These are phyloP conservation scores for Suaeda aralocaspica DNA, from an alignment of 148 eudicot species.

Conservation along the genomic window DNA sequence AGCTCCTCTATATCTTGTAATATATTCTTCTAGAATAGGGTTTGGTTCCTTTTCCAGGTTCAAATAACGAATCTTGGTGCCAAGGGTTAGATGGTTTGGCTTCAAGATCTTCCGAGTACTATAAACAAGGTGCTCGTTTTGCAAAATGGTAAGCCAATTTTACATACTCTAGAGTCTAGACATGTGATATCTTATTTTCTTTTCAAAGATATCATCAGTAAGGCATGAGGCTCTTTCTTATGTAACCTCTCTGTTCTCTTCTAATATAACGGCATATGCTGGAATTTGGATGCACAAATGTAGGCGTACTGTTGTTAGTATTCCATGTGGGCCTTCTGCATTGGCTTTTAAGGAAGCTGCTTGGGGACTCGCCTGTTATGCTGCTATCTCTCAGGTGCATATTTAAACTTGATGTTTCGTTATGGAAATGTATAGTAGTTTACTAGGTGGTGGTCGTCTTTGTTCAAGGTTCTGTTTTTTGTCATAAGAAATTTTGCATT, in stretches of 20 bases:
- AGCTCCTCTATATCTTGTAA: too few relatives aligned
- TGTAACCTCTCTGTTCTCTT: too few relatives aligned
- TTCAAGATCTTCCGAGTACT: conserved; percentile 92
- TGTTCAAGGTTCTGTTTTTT: background rate
- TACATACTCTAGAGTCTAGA: background rate
- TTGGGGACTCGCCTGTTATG: conserved; percentile 99
- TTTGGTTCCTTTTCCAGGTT: conserved; percentile 82
- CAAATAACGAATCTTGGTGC: conserved; percentile 97
- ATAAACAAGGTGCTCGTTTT: conserved; percentile 95
- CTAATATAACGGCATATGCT: too few relatives aligned
- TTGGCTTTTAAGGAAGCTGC: conserved; percentile 98
- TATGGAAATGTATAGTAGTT: background rate
- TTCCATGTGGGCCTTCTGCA: conserved; percentile 96
- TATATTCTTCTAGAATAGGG: conserved; percentile 37
- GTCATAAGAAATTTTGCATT: background rate
- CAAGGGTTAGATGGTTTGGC: conserved; percentile 97
- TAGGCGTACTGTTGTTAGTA: conserved; percentile 95
- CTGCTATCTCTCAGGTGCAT: conserved; percentile 85
- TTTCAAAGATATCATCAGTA: background rate
- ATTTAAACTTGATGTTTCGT: background rate
- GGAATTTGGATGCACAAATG: conserved; percentile 14
- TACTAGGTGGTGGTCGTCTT: background rate
- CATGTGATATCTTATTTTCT: background rate
- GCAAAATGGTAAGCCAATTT: conserved; percentile 77
- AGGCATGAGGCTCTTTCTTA: too few relatives aligned